These are phyloP conservation scores for Annona cherimola DNA, from an alignment of 164 flowering plant genomes.

Conservation along the genomic window DNA sequence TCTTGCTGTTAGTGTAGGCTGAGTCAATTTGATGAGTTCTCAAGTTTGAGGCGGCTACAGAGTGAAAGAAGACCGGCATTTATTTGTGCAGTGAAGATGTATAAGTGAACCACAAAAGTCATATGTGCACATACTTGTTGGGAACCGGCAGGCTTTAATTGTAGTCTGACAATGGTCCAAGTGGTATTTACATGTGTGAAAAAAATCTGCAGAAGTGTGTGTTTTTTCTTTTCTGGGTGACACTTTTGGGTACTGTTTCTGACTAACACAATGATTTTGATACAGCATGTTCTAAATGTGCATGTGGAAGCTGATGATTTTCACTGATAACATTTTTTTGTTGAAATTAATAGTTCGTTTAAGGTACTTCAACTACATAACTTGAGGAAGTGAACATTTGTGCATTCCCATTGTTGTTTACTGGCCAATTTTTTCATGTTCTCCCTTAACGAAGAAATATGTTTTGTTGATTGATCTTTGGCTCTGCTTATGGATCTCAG, in stretches of 20 bases:
- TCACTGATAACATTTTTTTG: no score
- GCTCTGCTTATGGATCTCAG: slow-evolving; percentile 22
- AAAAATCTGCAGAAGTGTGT: slow-evolving; percentile 12
- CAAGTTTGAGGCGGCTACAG: slow-evolving; percentile 32
- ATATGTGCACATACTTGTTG: slow-evolving; percentile 9
- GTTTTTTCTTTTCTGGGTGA: slow-evolving; percentile 14
- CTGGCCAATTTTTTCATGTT: slow-evolving; percentile 4
- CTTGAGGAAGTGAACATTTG: background rate
- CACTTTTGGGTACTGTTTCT: slow-evolving; percentile 11
- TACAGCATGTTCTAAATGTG: slow-evolving; percentile 6
- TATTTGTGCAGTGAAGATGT: slow-evolving; percentile 37
- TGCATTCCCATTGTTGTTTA: background rate
- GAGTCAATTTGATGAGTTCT: slow-evolving; percentile 46
- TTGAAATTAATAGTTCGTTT: background rate
- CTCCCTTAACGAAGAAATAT: slow-evolving; percentile 1
- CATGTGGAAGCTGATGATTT: background rate
- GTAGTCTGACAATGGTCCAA: slow-evolving; percentile 15
- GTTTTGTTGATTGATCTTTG: background rate
- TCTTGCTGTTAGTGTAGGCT: slow-evolving; percentile 2
- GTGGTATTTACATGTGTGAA: slow-evolving; percentile 13
- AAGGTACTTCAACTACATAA: background rate
- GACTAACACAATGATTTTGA: slow-evolving; percentile 1
- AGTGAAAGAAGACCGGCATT: slow-evolving; percentile 28
- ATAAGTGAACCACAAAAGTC: slow-evolving; percentile 20
- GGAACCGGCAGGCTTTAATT: slow-evolving; percentile 7